phyloP scores from a whole-genome alignment of 1,284 basidiomycete species.

The Peniophora sp. region DNA sequence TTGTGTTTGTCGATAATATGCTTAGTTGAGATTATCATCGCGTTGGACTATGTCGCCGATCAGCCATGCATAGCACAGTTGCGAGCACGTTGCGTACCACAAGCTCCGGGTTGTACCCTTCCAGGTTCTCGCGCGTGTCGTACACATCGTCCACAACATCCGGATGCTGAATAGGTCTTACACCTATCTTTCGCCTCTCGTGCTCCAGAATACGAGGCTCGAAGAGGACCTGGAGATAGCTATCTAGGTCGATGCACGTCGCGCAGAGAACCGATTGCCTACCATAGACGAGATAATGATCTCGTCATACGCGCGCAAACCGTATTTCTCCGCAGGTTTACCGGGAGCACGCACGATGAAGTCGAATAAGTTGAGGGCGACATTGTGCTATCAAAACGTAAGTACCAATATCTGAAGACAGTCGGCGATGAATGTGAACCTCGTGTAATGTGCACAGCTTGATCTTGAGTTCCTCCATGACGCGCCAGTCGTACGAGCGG shows the following conservation, averaged over 20 bases:
- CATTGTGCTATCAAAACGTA: constrained; percentile 55
- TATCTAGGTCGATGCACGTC: background rate
- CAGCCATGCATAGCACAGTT: background rate
- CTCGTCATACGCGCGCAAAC: constrained; percentile 91
- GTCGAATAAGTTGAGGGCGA: constrained; percentile 84
- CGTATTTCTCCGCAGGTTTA: constrained; percentile 80
- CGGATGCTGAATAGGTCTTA: constrained; percentile 37
- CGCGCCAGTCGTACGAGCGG: constrained; percentile 75
- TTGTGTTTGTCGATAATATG: constrained; percentile 53
- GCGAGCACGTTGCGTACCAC: constrained; percentile 2
- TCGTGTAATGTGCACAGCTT: constrained; percentile 80
- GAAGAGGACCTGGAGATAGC: constrained; percentile 67
- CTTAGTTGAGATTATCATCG: constrained; percentile 81
- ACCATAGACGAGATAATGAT: constrained; percentile 93
- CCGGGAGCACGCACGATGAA: constrained; percentile 79
- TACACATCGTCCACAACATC: constrained; percentile 71
- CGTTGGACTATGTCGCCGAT: constrained; percentile 48
- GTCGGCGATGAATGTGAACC: constrained; percentile 33
- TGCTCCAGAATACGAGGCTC: constrained; percentile 91
- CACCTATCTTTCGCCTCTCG: constrained; percentile 59
- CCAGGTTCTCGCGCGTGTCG: constrained; percentile 31
- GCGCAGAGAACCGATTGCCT: constrained; percentile 14
- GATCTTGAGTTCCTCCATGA: constrained; percentile 85
- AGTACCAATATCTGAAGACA: background rate
- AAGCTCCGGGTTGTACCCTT: constrained; percentile 6